phyloP scores from a whole-genome alignment of 331 rosid species.

The Pyrus hybrid region DNA sequence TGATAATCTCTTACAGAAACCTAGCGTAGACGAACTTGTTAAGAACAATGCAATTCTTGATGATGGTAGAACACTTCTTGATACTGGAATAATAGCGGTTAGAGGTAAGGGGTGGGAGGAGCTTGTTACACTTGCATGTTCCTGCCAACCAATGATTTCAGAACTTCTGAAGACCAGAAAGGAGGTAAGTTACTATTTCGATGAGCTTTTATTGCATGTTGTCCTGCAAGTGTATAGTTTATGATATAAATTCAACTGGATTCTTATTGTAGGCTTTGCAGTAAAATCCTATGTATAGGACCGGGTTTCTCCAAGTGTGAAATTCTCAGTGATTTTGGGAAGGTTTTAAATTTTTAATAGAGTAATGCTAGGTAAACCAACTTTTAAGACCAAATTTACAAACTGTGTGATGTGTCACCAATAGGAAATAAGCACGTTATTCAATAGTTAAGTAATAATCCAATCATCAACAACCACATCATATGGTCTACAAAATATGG shows the following conservation, averaged over 20 bases:
- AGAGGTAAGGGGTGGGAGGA: constrained; percentile 94
- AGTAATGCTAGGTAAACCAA: too few species aligned
- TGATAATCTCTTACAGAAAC: constrained; percentile 85
- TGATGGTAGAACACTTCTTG: constrained; percentile 94
- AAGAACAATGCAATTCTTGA: constrained; percentile 60
- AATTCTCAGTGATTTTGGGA: background rate
- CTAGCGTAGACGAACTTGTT: constrained; percentile 55
- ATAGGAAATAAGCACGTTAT: too few species aligned
- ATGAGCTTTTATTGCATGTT: background rate
- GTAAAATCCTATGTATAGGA: background rate
- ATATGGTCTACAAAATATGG: too few species aligned
- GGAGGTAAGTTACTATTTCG: constrained; percentile 49
- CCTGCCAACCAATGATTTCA: constrained; percentile 64
- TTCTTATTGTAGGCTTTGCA: background rate
- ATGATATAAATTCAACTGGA: background rate
- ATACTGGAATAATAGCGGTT: constrained; percentile 88
- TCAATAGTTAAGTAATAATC: too few species aligned
- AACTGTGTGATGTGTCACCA: too few species aligned
- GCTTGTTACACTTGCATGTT: constrained; percentile 68
- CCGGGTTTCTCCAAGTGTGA: background rate
- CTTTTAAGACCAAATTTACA: too few species aligned
- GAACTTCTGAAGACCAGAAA: constrained; percentile 57
- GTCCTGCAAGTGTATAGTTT: background rate
- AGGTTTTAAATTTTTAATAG: constrained; percentile 10
- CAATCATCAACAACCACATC: too few species aligned